A percentile compares a stretch with the other conserved stretches of the same genome.
phyloP scores from a whole-genome alignment of 805 yeast species.

The Wickerhamiella cacticola region DNA sequence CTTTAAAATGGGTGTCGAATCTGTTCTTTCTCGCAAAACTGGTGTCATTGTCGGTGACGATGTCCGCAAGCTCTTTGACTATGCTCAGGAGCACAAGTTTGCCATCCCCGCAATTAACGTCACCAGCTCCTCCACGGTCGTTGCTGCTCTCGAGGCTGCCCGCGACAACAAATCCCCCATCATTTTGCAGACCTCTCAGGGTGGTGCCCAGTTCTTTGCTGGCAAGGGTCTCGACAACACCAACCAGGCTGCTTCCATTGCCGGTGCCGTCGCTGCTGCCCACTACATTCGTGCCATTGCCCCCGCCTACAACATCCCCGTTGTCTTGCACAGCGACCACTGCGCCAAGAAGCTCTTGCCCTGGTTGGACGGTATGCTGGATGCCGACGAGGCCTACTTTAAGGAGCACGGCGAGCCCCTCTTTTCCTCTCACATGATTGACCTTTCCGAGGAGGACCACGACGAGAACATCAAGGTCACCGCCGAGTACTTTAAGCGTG shows the following conservation, averaged over 20 bases:
- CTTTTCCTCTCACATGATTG: conserved; percentile 98
- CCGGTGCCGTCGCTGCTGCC: conserved; percentile 94
- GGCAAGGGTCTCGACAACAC: conserved; percentile 96
- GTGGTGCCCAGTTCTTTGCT: conserved; percentile 99
- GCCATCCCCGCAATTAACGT: conserved; percentile 99
- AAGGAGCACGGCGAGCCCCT: conserved; percentile 82
- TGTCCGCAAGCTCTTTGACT: conserved; percentile 63
- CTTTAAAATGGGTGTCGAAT: conserved; percentile 35
- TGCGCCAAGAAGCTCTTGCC: conserved; percentile 97
- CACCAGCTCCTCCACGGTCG: conserved; percentile 92
- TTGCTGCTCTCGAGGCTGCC: conserved; percentile 95
- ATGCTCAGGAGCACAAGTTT: conserved; percentile 84
- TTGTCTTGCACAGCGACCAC: conserved; percentile 93
- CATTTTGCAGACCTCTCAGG: conserved; percentile 92
- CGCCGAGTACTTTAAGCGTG: conserved; percentile 88
- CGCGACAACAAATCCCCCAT: conserved; percentile 91
- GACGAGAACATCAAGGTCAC: conserved; percentile 91
- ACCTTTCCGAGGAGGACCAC: conserved; percentile 91
- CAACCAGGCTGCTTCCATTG: conserved; percentile 87
- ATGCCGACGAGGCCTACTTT: conserved; percentile 89
- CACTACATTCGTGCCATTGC: conserved; percentile 95
- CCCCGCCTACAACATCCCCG: conserved; percentile 94
- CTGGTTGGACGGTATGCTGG: conserved; percentile 98
- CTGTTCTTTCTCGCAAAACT: conserved; percentile 74
- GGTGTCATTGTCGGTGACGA: conserved; percentile 99